phyloP scores from a whole-genome alignment of 2,329 filamentous ascomycete genomes.

The Ophiostoma novo-ulmi region DNA sequence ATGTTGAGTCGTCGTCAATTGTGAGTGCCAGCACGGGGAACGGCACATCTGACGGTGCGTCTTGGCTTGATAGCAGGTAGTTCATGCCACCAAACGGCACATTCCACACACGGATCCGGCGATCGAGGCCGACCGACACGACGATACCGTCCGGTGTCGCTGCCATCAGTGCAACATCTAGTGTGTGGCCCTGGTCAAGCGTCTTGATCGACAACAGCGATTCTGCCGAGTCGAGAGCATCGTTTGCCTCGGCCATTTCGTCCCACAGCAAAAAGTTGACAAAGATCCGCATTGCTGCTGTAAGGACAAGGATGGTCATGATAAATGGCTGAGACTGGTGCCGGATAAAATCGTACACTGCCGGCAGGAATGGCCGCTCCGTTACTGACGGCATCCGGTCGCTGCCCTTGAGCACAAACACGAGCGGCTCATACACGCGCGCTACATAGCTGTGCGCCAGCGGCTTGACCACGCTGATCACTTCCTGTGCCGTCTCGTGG shows the following conservation, averaged over 20 bases:
- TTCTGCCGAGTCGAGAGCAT: conserved; percentile 31
- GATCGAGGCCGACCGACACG: conserved; percentile 65
- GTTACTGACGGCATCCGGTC: conserved; percentile 55
- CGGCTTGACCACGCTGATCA: conserved; percentile 72
- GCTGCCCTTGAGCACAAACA: conserved; percentile 65
- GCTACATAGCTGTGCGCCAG: conserved; percentile 66
- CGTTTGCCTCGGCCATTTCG: conserved; percentile 40
- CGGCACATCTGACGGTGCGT: conserved; percentile 34
- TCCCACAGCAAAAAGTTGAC: conserved; percentile 63
- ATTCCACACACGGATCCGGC: conserved; percentile 62
- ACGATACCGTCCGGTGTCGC: conserved; percentile 60
- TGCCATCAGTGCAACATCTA: conserved; percentile 64
- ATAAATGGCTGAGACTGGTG: conserved; percentile 56
- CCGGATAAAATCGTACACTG: conserved; percentile 62
- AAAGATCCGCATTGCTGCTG: conserved; percentile 61
- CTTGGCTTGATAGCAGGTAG: conserved; percentile 42
- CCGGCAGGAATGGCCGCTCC: conserved; percentile 49
- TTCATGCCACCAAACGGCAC: conserved; percentile 41
- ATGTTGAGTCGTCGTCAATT: conserved; percentile 59
- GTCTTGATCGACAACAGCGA: conserved; percentile 56
- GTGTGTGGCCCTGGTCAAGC: conserved; percentile 56
- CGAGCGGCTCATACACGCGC: conserved; percentile 66
- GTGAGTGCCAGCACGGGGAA: conserved; percentile 60
- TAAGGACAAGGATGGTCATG: conserved; percentile 56
- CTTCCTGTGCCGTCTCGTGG: conserved; percentile 69